A percentile compares a stretch with the other conserved stretches of the same genome.
Conservation (phyloP, 1,284 basidiomycete genomes). For the Vanrija sp. region DNA sequence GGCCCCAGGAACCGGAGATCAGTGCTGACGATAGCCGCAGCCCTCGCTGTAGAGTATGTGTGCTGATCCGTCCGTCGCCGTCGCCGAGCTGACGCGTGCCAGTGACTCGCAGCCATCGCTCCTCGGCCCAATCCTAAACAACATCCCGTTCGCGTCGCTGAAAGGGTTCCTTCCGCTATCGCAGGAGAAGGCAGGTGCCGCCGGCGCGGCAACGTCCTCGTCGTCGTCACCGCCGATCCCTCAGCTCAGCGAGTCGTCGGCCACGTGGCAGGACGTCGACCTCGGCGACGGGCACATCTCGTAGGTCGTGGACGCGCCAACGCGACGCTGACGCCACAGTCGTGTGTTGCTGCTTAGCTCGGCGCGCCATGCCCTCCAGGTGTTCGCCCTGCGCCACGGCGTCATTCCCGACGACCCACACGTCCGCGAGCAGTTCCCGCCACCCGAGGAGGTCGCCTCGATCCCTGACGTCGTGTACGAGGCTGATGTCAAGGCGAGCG, state of each 20-base stretch:
- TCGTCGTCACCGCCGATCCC: not conserved
- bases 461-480: constrained; percentile 26
- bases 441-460: constrained; percentile 36
- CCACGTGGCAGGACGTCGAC: constrained; percentile 32
- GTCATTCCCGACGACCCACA: constrained; percentile 33
- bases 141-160: constrained; percentile 25
- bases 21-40: not conserved
- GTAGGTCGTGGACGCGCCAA: constrained; percentile 1
- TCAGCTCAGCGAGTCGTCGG: constrained; percentile 5
- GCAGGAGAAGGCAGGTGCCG: constrained; percentile 6
- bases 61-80: not conserved
- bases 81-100: not conserved
- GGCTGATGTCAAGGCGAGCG: constrained; percentile 1
- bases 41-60: constrained; percentile 8
- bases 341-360: constrained; percentile 29
- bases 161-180: constrained; percentile 25
- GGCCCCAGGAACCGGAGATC: too few relatives aligned
- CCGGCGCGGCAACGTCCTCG: not conserved
- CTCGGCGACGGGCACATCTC: constrained; percentile 22
- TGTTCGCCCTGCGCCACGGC: constrained; percentile 23
- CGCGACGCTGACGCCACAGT: constrained; percentile 15
- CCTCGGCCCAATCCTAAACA: constrained; percentile 29
- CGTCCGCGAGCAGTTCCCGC: constrained; percentile 25
- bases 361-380: constrained; percentile 26
- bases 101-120: constrained; percentile 24